These are phyloP conservation scores for Suillus subalutaceus DNA, from an alignment of 768 basidiomycete species.

Conservation along the genomic window DNA sequence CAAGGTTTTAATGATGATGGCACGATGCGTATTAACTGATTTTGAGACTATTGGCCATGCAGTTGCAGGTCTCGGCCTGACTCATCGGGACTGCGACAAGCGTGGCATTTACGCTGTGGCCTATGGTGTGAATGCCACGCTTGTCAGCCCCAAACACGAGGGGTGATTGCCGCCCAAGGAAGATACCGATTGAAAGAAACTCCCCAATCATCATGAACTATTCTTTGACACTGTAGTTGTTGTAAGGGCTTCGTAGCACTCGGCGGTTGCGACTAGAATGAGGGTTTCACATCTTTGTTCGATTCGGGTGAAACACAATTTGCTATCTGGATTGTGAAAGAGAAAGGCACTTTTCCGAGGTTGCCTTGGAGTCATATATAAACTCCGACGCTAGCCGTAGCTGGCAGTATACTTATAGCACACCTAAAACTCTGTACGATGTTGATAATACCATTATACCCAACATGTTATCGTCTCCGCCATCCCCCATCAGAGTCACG, in stretches of 20 bases:
- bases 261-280: not conserved
- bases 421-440: not conserved
- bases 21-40: not conserved
- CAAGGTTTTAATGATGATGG: not conserved
- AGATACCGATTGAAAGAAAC: not conserved
- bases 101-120: too few species aligned
- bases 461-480: slow-evolving; percentile 25
- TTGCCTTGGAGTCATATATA: not conserved
- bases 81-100: too few species aligned
- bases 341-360: too few species aligned
- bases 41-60: not conserved
- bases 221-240: not conserved
- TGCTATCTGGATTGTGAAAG: not conserved
- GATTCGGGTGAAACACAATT: not conserved
- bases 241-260: not conserved
- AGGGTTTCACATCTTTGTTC: not conserved
- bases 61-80: not conserved
- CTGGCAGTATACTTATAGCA: slow-evolving; percentile 1
- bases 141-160: slow-evolving; percentile 3
- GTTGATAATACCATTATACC: not conserved
- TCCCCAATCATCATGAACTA: not conserved
- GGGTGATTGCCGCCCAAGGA: slow-evolving; percentile 9
- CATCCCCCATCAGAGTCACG: slow-evolving; percentile 25
- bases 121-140: not conserved
- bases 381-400: slow-evolving; percentile 8